Evolutionary conservation across 148 eudicot species (phyloP).

Genomic region (Agrostemma githago): DNA sequence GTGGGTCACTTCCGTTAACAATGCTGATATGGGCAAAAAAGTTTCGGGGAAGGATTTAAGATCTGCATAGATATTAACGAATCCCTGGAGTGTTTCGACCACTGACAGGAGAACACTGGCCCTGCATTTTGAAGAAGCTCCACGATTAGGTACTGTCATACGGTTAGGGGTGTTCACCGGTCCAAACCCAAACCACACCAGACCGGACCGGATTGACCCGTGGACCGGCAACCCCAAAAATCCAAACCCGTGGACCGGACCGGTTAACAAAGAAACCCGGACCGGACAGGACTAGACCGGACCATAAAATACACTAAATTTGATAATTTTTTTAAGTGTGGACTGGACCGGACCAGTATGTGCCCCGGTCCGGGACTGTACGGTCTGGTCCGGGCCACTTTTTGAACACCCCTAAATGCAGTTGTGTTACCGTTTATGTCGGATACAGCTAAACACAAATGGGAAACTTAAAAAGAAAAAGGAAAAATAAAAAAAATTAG

Average conservation of each 20-base stretch:
- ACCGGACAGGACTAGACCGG: too few relatives aligned
- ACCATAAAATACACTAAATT: too few relatives aligned
- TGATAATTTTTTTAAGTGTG: too few relatives aligned
- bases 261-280: too few relatives aligned
- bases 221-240: too few relatives aligned
- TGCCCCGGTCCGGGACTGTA: too few relatives aligned
- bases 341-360: too few relatives aligned
- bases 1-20: slow-evolving; percentile 42
- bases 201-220: too few relatives aligned
- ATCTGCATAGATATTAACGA: slow-evolving; percentile 43
- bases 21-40: slow-evolving; percentile 47
- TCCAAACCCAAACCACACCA: background rate
- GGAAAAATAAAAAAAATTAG: background rate
- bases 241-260: too few relatives aligned
- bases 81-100: slow-evolving; percentile 58
- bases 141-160: background rate
- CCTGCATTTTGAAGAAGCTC: slow-evolving; percentile 38
- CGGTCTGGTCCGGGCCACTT: too few relatives aligned
- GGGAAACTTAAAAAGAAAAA: too few relatives aligned
- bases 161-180: background rate
- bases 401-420: background rate
- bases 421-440: background rate
- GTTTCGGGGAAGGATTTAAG: slow-evolving; percentile 73
- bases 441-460: background rate
- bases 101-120: slow-evolving; percentile 59